Base-by-base conservation (phyloP, 805 yeast genomes). In the Yarrowia sp. region DNA sequence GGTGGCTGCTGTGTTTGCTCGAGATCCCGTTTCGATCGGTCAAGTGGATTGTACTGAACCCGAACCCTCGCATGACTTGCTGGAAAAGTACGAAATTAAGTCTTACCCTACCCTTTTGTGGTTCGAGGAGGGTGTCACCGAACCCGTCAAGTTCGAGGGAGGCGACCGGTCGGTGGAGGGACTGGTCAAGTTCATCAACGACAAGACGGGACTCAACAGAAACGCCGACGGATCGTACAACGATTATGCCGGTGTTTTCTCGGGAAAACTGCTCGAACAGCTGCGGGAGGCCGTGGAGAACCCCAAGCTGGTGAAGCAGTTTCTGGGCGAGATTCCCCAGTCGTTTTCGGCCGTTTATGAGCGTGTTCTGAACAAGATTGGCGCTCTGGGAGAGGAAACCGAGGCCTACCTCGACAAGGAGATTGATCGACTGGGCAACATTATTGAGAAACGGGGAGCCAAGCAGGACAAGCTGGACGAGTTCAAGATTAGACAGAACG, bases 101-200 rank as follows among this genome's bases (percentile, higher is more conserved):
- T 77, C 80, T 8, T 83, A 80, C 75, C 92, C 93, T 14, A 82
- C 89, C 0, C 77, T 89, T n/a, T 72, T 87, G 49, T 84, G 76
- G 69, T 82, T 88, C 73, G 86, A 85, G 10, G 77, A 77, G 36
- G 79, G 89, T 69, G 83, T 83, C 69, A 80, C 82, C 10, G 77
- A 82, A 16, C 80, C 89, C 36, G 80, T 84, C 52, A 80, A 80
- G 46, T 91, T 87, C 73, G 65, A 59, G 65, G 76, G 85, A 15
- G 86, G 82, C 49, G 79, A 76, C 4, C 79, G 93, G 72, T 84
- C 82, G 49, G 72, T 83, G 16, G 84, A 82, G 26, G 76, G 83
- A 22, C 81, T 89, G 64, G 80, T 83, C 45, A 83, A 82, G 69
- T 88, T 84, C 72, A 73, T 89, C 40, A 81, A 74, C 22, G 72